Evolutionary conservation across 164 flowering plant genomes (phyloP), one percentile per base, ranked within the genome.

Genomic region (Stephania cephalantha): DNA sequence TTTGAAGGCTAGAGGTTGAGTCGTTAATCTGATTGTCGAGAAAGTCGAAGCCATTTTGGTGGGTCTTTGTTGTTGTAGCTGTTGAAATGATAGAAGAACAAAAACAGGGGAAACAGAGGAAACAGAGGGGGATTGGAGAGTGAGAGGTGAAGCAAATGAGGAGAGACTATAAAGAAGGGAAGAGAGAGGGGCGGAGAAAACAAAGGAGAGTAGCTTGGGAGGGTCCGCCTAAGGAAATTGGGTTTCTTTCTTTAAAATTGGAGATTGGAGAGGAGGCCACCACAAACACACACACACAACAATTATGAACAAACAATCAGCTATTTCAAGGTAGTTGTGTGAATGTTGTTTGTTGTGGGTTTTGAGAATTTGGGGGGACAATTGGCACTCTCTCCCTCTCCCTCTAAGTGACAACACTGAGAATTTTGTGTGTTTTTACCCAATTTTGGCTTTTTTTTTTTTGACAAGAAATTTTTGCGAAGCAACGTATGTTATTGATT

Each of bases 131-230:
- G 42, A 67, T 35, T 73, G 9, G 71, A n/a, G 30, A 22, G 73
- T 25, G 25, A 68, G 68, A 70, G 42, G 42, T 2, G 42, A 35
- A 35, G 42, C 42, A 35, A 35, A 4, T 35, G 42, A 25, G 25
- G 25, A 25, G 25, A 25, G 25, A 35, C 42, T 35, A 35, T 35
- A 35, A 35, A 35, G 42, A 35, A 35, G 50, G 31, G 72, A 46
- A 71, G 68, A 70, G 74, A 69, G 63, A 8, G 44, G 71, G 82
- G 82, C 85, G 88, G 85, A 84, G 86, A 73, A 72, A 81, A 48
- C 82, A 71, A 84, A 78, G 73, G 73, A 31, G 11, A 10, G 1
- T 61, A 58, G 80, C 76, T 58, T 78, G 71, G 85, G 65, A 79
- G 72, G 35, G 65, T 73, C 79, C 85, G 86, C 75, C 81, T 25